Conservation (phyloP, 129 eudicot species). For the Artemisia annua region DNA sequence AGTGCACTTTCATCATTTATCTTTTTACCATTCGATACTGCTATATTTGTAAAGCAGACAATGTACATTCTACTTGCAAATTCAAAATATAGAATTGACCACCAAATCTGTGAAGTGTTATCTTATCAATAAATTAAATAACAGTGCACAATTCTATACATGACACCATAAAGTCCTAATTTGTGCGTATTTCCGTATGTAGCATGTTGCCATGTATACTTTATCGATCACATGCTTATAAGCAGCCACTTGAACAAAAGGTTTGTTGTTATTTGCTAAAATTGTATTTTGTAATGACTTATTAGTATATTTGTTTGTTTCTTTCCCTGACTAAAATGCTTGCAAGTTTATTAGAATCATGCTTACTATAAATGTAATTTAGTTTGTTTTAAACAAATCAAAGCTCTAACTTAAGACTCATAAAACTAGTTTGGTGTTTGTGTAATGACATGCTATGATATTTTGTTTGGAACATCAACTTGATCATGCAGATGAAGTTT, state of each 20-base stretch:
- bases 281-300: slow-evolving; percentile 7
- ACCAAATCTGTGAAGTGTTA: background rate
- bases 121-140: background rate
- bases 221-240: slow-evolving; percentile 8
- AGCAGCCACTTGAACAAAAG: slow-evolving; percentile 10
- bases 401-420: too few relatives aligned
- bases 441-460: background rate
- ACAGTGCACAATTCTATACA: background rate
- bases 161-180: background rate
- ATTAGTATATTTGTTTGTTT: background rate
- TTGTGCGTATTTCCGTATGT: background rate
- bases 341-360: background rate
- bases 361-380: too few relatives aligned
- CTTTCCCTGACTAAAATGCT: background rate
- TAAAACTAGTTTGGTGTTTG: background rate
- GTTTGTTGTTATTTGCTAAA: slow-evolving; percentile 8
- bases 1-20: background rate
- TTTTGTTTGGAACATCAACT: slow-evolving; percentile 9
- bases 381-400: too few relatives aligned
- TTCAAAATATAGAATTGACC: background rate
- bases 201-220: background rate
- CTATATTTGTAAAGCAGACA: background rate
- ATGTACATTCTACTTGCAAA: background rate
- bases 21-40: too few relatives aligned
- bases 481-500: slow-evolving; percentile 6